Percentiles rank a stretch among this genome's conserved stretches.
These are phyloP conservation scores for Plantago coronopus DNA, from an alignment of 305 asterid species.

Conservation along the genomic window DNA sequence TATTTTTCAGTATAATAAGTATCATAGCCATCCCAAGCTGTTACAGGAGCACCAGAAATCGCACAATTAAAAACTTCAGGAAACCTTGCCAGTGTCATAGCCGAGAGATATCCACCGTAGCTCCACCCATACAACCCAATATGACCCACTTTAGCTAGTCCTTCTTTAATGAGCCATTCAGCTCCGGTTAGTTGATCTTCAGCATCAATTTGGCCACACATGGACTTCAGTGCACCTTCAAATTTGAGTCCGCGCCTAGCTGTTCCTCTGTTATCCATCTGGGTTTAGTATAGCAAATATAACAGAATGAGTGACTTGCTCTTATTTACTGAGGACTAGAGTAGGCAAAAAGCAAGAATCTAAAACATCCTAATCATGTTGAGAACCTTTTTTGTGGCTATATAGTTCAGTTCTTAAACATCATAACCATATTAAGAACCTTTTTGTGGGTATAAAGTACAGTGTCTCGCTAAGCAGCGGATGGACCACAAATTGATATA, in stretches of 20 bases:
- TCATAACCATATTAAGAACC: no score
- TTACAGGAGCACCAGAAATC: slow-evolving; percentile 88
- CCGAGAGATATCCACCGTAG: slow-evolving; percentile 90
- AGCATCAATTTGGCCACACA: slow-evolving; percentile 64
- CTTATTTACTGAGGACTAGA: background rate
- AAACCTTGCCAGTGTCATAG: slow-evolving; percentile 62
- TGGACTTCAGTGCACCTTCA: slow-evolving; percentile 72
- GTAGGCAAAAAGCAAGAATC: slow-evolving; percentile 9
- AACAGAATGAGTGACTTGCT: slow-evolving; percentile 13
- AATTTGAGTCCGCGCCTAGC: slow-evolving; percentile 84
- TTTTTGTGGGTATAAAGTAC: no score
- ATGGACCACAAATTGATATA: no score
- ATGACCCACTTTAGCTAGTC: slow-evolving; percentile 55
- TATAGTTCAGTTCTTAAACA: no score
- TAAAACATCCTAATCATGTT: slow-evolving; percentile 1
- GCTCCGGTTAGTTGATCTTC: slow-evolving; percentile 85
- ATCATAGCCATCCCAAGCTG: slow-evolving; percentile 93
- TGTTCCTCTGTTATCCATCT: slow-evolving; percentile 97
- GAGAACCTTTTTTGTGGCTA: background rate
- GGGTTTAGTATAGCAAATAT: slow-evolving; percentile 20
- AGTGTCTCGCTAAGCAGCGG: no score
- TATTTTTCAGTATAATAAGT: slow-evolving; percentile 83
- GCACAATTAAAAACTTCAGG: slow-evolving; percentile 72
- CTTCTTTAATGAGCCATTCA: slow-evolving; percentile 72
- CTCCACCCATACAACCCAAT: slow-evolving; percentile 91